These are phyloP conservation scores for Volvox carteri DNA, from an alignment of 163 green algal species.

Conservation along the genomic window DNA sequence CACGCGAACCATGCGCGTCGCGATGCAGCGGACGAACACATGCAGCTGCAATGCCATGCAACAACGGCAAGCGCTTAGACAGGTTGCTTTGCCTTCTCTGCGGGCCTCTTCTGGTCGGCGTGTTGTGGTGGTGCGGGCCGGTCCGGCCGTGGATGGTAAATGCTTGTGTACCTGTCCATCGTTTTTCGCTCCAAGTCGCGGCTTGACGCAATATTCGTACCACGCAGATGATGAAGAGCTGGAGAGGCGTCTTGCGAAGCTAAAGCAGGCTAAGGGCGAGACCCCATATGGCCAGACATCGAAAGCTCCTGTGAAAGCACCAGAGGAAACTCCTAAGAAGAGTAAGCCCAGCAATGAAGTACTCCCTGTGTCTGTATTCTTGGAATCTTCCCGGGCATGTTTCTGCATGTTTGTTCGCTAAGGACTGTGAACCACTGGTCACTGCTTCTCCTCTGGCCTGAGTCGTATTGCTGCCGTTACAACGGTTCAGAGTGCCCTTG, in stretches of 20 bases:
- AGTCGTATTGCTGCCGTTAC: no score
- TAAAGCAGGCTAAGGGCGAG: slow-evolving; percentile 72
- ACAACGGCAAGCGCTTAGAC: not conserved
- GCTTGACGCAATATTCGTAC: not conserved
- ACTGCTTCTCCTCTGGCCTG: not conserved
- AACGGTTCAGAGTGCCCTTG: no score
- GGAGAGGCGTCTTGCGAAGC: slow-evolving; percentile 73
- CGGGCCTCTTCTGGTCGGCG: not conserved
- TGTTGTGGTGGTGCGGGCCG: slow-evolving; percentile 9
- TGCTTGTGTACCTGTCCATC: not conserved
- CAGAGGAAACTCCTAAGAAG: slow-evolving; percentile 35
- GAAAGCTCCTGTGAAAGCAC: not conserved
- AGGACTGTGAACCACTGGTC: not conserved
- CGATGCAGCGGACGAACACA: not conserved
- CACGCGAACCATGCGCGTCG: not conserved
- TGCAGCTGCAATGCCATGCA: slow-evolving; percentile 7
- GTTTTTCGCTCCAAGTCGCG: not conserved
- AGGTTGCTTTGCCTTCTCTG: no score
- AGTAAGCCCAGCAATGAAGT: no score
- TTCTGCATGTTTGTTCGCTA: no score
- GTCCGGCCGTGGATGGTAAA: slow-evolving; percentile 11
- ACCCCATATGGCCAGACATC: slow-evolving; percentile 72
- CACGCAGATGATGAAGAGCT: slow-evolving; percentile 73
- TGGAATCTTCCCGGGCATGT: no score
- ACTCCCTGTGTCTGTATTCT: no score